Evolutionary conservation across 2,329 filamentous ascomycete species (phyloP).

Genomic region (Talaromyces sp.): DNA sequence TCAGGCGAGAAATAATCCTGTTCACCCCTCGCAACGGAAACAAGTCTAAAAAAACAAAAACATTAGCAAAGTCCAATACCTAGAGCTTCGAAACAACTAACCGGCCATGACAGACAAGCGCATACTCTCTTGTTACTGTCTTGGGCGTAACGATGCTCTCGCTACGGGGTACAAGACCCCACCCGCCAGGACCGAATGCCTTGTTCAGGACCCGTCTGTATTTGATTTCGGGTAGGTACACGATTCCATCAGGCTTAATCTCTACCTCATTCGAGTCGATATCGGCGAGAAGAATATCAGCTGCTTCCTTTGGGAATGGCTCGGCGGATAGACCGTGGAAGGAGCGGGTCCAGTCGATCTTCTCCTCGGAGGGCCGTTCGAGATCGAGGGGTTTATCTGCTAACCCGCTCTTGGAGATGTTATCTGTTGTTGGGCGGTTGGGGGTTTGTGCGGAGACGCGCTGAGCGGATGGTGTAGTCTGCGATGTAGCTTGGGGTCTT

Average conservation of each 20-base stretch:
- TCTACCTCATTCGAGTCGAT: constrained; percentile 78
- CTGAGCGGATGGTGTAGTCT: constrained; percentile 13
- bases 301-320: constrained; percentile 71
- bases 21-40: constrained; percentile 90
- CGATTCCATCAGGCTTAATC: constrained; percentile 94
- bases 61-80: constrained; percentile 2
- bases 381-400: constrained; percentile 39
- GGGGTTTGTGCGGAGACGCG: constrained; percentile 28
- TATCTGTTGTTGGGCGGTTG: constrained; percentile 35
- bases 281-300: constrained; percentile 68
- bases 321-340: constrained; percentile 75
- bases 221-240: constrained; percentile 98
- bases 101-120: constrained; percentile 84
- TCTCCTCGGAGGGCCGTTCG: constrained; percentile 36
- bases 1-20: constrained; percentile 91
- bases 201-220: constrained; percentile 87
- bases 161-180: constrained; percentile 87
- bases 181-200: constrained; percentile 92
- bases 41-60: constrained; percentile 70
- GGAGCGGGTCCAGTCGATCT: constrained; percentile 80
- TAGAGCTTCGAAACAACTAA: constrained; percentile 50
- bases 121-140: constrained; percentile 86
- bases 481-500: constrained; percentile 7
- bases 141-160: constrained; percentile 83
- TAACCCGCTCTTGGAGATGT: constrained; percentile 44